Evolutionary conservation across 768 basidiomycete species (phyloP), one percentile per base, ranked within the genome.

Genomic region (Russula earlei): DNA sequence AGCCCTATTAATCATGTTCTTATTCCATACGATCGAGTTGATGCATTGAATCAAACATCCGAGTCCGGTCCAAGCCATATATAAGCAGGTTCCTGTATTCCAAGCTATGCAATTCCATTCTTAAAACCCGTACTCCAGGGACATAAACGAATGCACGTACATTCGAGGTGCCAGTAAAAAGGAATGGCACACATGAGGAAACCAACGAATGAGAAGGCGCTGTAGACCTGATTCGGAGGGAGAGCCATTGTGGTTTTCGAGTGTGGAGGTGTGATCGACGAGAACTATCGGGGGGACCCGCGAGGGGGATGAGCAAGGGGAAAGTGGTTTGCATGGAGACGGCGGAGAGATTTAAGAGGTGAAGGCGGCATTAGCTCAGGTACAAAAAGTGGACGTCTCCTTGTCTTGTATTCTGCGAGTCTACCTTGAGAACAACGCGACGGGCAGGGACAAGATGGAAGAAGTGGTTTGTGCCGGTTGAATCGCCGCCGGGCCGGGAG

Each of bases 51-150:
- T 76, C 41, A 90, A 75, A 66, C 81, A 82, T 17, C 71, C 72
- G 8, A 79, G 51, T 1, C 75, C 79, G 8, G 75, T 74, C 88
- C 87, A 91, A 34, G 73, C 56, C 71, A 91, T 89, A 71, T 80
- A 84, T 37, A 81, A 68, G 58, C 87, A 81, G 11, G 87, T 88
- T 27, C 85, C 86, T 10, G 80, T 75, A 65, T 87, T 85, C 78
- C 80, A 82, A 25, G 83, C 82, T 74, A 12, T 12, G n/a, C 6
- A 0, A 34, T n/a, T 11, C 22, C 2, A 34, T 29, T 15, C 4
- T 50, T 31, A 46, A 7, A 15, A 3, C n/a, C 22, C 11, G 14
- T 27, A 19, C 17, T 27, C 7, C 19, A 14, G 15, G 6, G 15
- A 31, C 14, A 1, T 6, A 33, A 34, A 36, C 1, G 4, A 5